phyloP scores from a whole-genome alignment of 805 yeast species.

The Metschnikowia shivogae region DNA sequence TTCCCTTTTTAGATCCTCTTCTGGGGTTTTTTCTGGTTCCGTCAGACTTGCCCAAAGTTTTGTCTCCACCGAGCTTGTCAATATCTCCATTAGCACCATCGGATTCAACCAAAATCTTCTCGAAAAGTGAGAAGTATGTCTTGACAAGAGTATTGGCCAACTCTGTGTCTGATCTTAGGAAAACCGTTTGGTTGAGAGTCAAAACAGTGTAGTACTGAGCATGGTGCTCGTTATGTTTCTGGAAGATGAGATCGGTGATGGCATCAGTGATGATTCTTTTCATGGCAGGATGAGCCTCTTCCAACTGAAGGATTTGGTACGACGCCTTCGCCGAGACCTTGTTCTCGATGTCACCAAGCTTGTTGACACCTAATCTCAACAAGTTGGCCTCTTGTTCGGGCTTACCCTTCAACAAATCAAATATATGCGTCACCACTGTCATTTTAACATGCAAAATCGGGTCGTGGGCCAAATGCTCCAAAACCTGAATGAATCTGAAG shows the following conservation, averaged over 20 bases:
- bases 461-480: conserved; percentile 85
- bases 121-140: conserved; percentile 83
- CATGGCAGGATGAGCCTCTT: conserved; percentile 96
- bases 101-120: conserved; percentile 69
- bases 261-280: conserved; percentile 74
- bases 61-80: conserved; percentile 21
- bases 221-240: conserved; percentile 75
- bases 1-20: conserved; percentile 74
- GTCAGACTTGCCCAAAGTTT: conserved; percentile 50
- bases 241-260: conserved; percentile 74
- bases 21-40: conserved; percentile 53
- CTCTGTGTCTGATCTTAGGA: conserved; percentile 71
- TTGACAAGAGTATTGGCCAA: conserved; percentile 79
- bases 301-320: conserved; percentile 68
- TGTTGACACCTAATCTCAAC: conserved; percentile 83
- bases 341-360: conserved; percentile 88
- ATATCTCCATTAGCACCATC: conserved; percentile 46
- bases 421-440: conserved; percentile 69
- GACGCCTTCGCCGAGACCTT: conserved; percentile 89
- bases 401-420: conserved; percentile 74
- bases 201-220: conserved; percentile 83
- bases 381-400: conserved; percentile 97
- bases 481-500: conserved; percentile 68
- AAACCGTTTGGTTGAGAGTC: conserved; percentile 88
- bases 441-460: conserved; percentile 84